Base-by-base conservation (phyloP, 345 rosid genomes). In the Draba incana region DNA sequence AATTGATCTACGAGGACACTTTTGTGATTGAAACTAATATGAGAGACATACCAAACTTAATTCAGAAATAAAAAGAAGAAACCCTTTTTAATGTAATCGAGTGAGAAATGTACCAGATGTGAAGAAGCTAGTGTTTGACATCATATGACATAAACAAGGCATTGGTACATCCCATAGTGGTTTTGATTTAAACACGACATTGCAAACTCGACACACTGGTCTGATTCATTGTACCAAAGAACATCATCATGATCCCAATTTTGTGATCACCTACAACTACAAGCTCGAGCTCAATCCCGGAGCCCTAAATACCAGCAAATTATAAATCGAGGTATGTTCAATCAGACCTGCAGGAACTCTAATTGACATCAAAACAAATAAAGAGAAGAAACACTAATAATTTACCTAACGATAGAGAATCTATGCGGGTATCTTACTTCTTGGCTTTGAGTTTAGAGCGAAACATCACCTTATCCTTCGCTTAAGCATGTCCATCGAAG, bases 111-210 rank as follows among this genome's bases (percentile, higher is more conserved):
- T 30, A 30, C 31, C 4, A 30, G 31, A 30, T 30, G 31, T 30
- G 31, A 30, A 30, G 31, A 5, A 30, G 31, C 31, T 30, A 3
- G 3, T 30, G 31, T 5, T 30, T 30, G 31, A 30, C n/a, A n/a
- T n/a, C n/a, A n/a, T n/a, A n/a, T n/a, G n/a, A n/a, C n/a, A n/a
- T n/a, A n/a, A n/a, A n/a, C n/a, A n/a, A n/a, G n/a, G n/a, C n/a
- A n/a, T n/a, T n/a, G n/a, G 99, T 1, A 92, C 96, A 80, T 87
- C 92, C 97, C 97, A 94, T 2, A 68, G 73, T 61, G 95, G 82
- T 27, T 86, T 92, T 31, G 94, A 87, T 72, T 91, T 94, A 4
- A 30, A 30, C 31, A 30, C 4, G 4, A 30, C 3, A 59, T 89
- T 84, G 69, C 96, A 94, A 15, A 94, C 85, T 72, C 92, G 80